These are phyloP conservation scores for Ophiostoma novo-ulmi DNA, from an alignment of 2,329 filamentous ascomycete species.

Conservation along the genomic window DNA sequence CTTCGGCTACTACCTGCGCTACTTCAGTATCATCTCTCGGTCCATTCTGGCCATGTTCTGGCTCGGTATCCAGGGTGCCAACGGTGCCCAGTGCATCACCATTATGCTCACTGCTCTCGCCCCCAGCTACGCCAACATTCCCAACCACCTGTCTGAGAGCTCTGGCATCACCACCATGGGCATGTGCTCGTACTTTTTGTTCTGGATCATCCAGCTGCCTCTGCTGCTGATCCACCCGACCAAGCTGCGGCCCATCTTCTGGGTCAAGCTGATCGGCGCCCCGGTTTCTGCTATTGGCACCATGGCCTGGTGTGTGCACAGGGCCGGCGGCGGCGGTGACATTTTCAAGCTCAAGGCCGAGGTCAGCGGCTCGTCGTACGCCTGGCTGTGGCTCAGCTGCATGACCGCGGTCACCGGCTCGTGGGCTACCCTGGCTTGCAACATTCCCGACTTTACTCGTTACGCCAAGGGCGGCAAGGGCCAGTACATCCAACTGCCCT, in stretches of 20 bases:
- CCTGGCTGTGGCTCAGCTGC: slow-evolving; percentile 40
- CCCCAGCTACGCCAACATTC: slow-evolving; percentile 36
- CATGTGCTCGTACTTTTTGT: slow-evolving; percentile 38
- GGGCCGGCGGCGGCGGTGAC: slow-evolving; percentile 47
- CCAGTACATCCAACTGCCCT: slow-evolving; percentile 40
- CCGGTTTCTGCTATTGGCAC: slow-evolving; percentile 58
- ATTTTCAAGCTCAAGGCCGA: slow-evolving; percentile 36
- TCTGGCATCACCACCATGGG: slow-evolving; percentile 38
- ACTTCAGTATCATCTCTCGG: slow-evolving; percentile 40
- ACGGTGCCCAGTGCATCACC: slow-evolving; percentile 34
- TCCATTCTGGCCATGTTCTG: slow-evolving; percentile 40
- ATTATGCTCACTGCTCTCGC: slow-evolving; percentile 34
- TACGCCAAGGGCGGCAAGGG: slow-evolving; percentile 37
- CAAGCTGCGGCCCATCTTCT: slow-evolving; percentile 37
- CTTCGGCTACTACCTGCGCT: slow-evolving; percentile 45
- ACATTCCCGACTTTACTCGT: slow-evolving; percentile 53
- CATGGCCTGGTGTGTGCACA: slow-evolving; percentile 57
- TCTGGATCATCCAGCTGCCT: slow-evolving; percentile 37
- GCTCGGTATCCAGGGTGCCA: slow-evolving; percentile 45
- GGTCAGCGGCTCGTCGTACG: slow-evolving; percentile 43
- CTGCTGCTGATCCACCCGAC: slow-evolving; percentile 29
- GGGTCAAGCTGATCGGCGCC: slow-evolving; percentile 46
- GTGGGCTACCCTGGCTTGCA: slow-evolving; percentile 42
- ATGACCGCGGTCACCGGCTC: slow-evolving; percentile 42
- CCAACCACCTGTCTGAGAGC: slow-evolving; percentile 35